A percentile compares a stretch with the other conserved stretches of the same genome.
Evolutionary conservation across 2,329 filamentous ascomycete species (phyloP).

Genomic region (Microsporum canis): DNA sequence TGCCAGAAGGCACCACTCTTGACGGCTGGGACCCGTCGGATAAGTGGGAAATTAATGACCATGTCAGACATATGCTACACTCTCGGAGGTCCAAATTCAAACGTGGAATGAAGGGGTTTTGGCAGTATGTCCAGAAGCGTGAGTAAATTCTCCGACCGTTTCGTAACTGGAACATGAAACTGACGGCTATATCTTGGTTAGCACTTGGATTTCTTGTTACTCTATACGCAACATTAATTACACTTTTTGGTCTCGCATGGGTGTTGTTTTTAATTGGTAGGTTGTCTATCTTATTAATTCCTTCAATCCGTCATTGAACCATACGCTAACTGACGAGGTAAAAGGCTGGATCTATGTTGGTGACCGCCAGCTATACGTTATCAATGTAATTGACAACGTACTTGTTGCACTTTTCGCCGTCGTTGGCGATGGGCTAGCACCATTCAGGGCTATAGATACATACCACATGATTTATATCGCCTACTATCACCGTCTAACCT

Average conservation of each 20-base stretch:
- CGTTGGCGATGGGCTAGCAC: conserved; percentile 58
- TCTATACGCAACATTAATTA: conserved; percentile 71
- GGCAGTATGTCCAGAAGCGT: conserved; percentile 63
- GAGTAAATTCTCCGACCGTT: conserved; percentile 23
- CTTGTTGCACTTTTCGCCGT: conserved; percentile 60
- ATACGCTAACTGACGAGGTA: not conserved
- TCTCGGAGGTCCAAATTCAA: conserved; percentile 70
- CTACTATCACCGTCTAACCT: conserved; percentile 57
- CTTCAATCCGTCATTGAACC: not conserved
- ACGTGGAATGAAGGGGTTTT: conserved; percentile 66
- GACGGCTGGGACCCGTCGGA: conserved; percentile 66
- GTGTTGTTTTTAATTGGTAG: conserved; percentile 75
- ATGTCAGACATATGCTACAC: conserved; percentile 79
- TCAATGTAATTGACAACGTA: conserved; percentile 60
- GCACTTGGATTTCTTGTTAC: conserved; percentile 74
- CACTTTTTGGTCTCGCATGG: conserved; percentile 75
- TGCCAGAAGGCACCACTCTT: conserved; percentile 61
- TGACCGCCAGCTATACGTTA: conserved; percentile 55
- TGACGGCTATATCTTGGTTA: conserved; percentile 17
- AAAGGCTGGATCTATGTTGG: conserved; percentile 70
- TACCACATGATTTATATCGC: conserved; percentile 81
- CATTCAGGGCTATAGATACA: conserved; percentile 69
- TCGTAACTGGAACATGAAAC: not conserved
- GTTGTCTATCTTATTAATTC: conserved; percentile 5
- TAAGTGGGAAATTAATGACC: conserved; percentile 66